These are phyloP conservation scores for Aspergillus transmontanensis DNA, from an alignment of 2,329 filamentous ascomycete genomes.

Conservation along the genomic window DNA sequence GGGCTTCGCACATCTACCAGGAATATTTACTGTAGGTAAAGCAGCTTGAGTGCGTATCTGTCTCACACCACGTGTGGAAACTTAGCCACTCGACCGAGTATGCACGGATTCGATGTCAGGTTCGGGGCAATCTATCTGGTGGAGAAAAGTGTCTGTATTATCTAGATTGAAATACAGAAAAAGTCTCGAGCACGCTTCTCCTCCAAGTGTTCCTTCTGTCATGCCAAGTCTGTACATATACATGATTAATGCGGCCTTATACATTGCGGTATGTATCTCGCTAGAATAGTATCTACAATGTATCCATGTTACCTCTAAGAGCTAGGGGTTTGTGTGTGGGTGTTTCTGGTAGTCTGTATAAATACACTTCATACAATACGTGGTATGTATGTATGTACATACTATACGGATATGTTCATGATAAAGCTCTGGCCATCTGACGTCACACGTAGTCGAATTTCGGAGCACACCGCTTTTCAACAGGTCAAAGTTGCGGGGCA, in stretches of 20 bases:
- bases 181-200: not conserved
- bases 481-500: not conserved
- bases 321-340: not conserved
- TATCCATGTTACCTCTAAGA: not conserved
- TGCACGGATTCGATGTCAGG: slow-evolving; percentile 5
- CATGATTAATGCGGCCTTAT: not conserved
- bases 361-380: not conserved
- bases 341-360: not conserved
- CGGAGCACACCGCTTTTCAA: slow-evolving; percentile 23
- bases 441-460: slow-evolving; percentile 16
- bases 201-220: not conserved
- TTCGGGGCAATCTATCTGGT: not conserved
- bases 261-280: not conserved
- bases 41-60: slow-evolving; percentile 24
- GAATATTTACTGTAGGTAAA: not conserved
- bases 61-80: slow-evolving; percentile 34
- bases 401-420: not conserved
- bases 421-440: slow-evolving; percentile 21
- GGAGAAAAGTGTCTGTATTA: not conserved
- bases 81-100: slow-evolving; percentile 24
- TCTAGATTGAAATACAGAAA: not conserved
- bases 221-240: not conserved
- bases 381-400: not conserved
- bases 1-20: not conserved
- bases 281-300: not conserved